Evolutionary conservation across 108 stramenopile genomes (phyloP), one percentile per base, ranked within the genome.

Genomic region (Fistulifera pelliculosa): DNA sequence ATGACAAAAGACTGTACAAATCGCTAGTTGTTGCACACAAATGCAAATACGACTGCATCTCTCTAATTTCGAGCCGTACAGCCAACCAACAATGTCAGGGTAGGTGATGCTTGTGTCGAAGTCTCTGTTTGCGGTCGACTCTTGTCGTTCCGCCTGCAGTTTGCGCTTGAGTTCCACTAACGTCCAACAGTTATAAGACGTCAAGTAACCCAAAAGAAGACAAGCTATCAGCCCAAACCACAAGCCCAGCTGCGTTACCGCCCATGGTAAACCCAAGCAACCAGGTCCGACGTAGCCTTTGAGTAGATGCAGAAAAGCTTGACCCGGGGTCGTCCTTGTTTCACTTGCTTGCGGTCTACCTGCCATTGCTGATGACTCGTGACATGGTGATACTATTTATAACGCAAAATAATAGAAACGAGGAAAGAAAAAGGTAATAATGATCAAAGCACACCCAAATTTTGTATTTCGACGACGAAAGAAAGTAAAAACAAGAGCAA

Each of bases 1-100:
- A 86, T 1, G 69, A 68, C 24, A 81, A 74, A 82, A 86, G 42
- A 86, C 85, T 24, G 85, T 86, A 55, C 85, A 86, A 42, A 86
- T 68, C 14, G 80, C 74, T 41, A 86, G 49, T 65, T 86, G 85
- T 27, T 78, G 76, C 0, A 63, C 54, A 52, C 78, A 82, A 12
- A 86, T 64, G 45, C 71, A 74, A 24, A 50, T 42, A 11, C 68
- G 55, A 21, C 80, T 65, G 48, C 72, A 82, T 27, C 49, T 55
- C 48, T 79, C 65, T 56, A 86, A 82, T 15, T 28, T 52, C 14
- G 54, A 47, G 16, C 85, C 85, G 41, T 75, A 80, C 11, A 76
- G 74, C 77, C 75, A 80, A 47, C 82, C 73, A 0, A 78, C 80
- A 11, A n/a, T n/a, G n/a, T n/a, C n/a, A n/a, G n/a, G n/a, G n/a